phyloP scores from a whole-genome alignment of 371 early-diverging fungal genomes.

The Mortierella sp. region DNA sequence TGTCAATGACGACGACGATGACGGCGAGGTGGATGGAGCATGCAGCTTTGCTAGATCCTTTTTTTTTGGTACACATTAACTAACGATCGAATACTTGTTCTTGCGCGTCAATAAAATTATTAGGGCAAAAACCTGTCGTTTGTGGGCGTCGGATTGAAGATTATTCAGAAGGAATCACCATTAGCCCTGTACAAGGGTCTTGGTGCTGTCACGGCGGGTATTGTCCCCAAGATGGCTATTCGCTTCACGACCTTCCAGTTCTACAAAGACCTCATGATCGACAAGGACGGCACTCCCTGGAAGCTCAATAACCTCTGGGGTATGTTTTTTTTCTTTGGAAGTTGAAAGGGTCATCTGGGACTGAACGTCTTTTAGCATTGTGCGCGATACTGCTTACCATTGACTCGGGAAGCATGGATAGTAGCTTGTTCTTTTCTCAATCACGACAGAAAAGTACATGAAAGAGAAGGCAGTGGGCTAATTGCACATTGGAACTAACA shows the following conservation, averaged over 20 bases:
- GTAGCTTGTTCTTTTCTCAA: background rate
- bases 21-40: background rate
- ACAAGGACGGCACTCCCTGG: conserved; percentile 77
- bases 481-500: background rate
- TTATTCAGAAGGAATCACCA: conserved; percentile 90
- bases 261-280: conserved; percentile 88
- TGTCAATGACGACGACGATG: background rate
- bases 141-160: conserved; percentile 86
- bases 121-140: conserved; percentile 72
- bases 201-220: conserved; percentile 96
- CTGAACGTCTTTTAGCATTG: background rate
- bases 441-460: background rate
- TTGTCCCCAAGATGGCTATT: conserved; percentile 99
- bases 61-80: background rate
- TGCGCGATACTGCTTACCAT: background rate
- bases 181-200: conserved; percentile 97
- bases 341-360: too few species aligned
- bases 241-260: conserved; percentile 96
- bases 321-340: conserved; percentile 53
- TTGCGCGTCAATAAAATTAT: background rate
- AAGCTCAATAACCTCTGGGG: conserved; percentile 85
- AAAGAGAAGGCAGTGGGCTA: background rate
- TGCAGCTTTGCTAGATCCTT: background rate
- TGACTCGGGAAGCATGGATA: background rate
- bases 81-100: background rate